These are phyloP conservation scores for Tulasnella sp. DNA, from an alignment of 768 basidiomycete species.

Conservation along the genomic window DNA sequence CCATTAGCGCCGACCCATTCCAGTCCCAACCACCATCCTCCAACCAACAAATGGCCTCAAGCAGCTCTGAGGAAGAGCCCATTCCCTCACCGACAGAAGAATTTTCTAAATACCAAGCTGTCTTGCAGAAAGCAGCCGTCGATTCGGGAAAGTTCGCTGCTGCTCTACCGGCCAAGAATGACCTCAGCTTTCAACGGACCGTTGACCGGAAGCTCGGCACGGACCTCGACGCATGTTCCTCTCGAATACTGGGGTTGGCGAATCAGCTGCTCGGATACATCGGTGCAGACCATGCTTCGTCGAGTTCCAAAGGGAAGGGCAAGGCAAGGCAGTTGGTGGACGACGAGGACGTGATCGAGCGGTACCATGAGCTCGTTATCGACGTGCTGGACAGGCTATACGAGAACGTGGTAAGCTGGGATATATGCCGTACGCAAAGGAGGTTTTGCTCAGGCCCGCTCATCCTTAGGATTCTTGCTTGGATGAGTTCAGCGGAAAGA, in stretches of 20 bases:
- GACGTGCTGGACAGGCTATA: slow-evolving; percentile 75
- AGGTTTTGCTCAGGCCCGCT: not conserved
- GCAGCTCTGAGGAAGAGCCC: slow-evolving; percentile 7
- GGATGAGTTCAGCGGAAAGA: slow-evolving; percentile 63
- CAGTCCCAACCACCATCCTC: not conserved
- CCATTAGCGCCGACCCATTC: not conserved
- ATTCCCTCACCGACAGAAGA: slow-evolving; percentile 12
- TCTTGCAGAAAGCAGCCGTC: slow-evolving; percentile 50
- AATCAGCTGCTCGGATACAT: slow-evolving; percentile 51
- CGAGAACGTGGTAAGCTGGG: slow-evolving; percentile 58
- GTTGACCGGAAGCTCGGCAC: slow-evolving; percentile 60
- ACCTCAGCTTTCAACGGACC: slow-evolving; percentile 83
- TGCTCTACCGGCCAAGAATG: slow-evolving; percentile 25
- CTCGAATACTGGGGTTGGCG: slow-evolving; percentile 51
- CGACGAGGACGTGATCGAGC: slow-evolving; percentile 77
- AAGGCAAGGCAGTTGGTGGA: slow-evolving; percentile 51
- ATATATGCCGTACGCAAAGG: not conserved
- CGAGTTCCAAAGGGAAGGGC: slow-evolving; percentile 23
- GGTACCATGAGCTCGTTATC: slow-evolving; percentile 65
- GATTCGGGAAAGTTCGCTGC: slow-evolving; percentile 36
- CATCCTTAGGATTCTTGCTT: slow-evolving; percentile 64
- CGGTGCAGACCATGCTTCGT: slow-evolving; percentile 9
- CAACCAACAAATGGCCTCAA: not conserved
- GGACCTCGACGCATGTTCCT: slow-evolving; percentile 58
- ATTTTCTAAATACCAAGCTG: slow-evolving; percentile 45